Base-by-base conservation (phyloP, 805 yeast genomes). In the Saccharomycopsis sp. region DNA sequence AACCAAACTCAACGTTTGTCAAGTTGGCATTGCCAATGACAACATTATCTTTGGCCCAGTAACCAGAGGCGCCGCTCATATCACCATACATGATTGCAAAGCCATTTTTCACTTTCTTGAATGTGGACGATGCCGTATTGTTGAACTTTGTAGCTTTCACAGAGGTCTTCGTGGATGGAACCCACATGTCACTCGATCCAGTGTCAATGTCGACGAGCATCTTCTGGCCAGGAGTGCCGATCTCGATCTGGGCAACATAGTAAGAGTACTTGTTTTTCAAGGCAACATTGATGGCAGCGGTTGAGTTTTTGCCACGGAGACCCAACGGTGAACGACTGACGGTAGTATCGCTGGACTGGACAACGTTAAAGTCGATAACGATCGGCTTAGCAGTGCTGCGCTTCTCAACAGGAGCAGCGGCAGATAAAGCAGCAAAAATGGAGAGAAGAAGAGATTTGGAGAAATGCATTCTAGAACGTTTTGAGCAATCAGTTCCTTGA, bases 141-240 rank as follows among this genome's bases (percentile, higher is more conserved):
- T 61, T 52, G 40, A 63, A 69, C 23, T 36, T 8, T 5, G 68
- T 57, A 16, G 73, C 73, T 39, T 33, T 19, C 34, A 30, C 35
- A 17, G 38, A 23, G 15, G 39, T 29, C 19, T 41, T 36, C 2
- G 22, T 29, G 26, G 64, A 61, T 50, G 60, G 63, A 3, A 69
- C 62, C 75, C 75, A 69, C 36, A 69, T 52, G 43, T 68, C 71
- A 0, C 73, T 65, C 9, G 74, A 67, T 4, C 75, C 75, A 4
- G 75, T 67, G 50, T 71, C 75, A 35, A 71, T 52, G 25, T 65
- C 57, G 3, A 68, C 65, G 12, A 61, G 60, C 7, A 69, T 41
- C 22, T 56, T 54, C 48, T 68, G 72, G 5, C 59, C 53, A 6
- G 73, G 73, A 2, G 63, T 57, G 12, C 77, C 76, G 12, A 71